These are phyloP conservation scores for Euphorbia schlechtendalii DNA, from an alignment of 441 rosid species.

Conservation along the genomic window DNA sequence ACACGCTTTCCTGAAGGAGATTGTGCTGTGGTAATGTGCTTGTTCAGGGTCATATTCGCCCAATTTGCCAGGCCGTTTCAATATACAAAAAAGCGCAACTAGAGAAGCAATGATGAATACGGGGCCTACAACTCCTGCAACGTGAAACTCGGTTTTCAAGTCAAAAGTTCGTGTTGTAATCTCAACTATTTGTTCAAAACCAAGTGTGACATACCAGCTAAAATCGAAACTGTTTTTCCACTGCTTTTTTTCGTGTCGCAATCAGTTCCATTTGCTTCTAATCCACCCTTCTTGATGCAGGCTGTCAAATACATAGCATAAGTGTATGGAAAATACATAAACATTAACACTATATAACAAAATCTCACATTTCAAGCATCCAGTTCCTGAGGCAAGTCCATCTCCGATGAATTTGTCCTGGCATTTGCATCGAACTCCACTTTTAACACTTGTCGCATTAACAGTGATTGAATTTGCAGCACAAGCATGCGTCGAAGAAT, in stretches of 20 bases:
- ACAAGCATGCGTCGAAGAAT: slow-evolving; percentile 38
- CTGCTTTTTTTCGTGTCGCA: slow-evolving; percentile 33
- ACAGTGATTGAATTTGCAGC: slow-evolving; percentile 40
- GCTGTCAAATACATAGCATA: slow-evolving; percentile 44
- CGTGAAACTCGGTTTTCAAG: neutral
- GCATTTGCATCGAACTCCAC: slow-evolving; percentile 62
- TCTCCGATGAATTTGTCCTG: slow-evolving; percentile 62
- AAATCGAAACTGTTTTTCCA: slow-evolving; percentile 39
- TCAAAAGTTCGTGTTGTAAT: too few species aligned
- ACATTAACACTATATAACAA: too few species aligned
- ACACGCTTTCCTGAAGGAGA: slow-evolving; percentile 60
- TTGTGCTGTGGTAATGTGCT: slow-evolving; percentile 33
- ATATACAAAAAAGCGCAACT: slow-evolving; percentile 39
- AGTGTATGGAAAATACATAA: too few species aligned
- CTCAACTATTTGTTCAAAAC: too few species aligned
- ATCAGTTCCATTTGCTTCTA: slow-evolving; percentile 41
- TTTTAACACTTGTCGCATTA: slow-evolving; percentile 55
- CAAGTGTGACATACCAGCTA: slow-evolving; percentile 41
- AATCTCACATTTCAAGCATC: slow-evolving; percentile 63
- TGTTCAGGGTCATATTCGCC: slow-evolving; percentile 29
- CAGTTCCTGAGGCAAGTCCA: slow-evolving; percentile 54
- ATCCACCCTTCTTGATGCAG: slow-evolving; percentile 48
- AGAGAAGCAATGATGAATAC: slow-evolving; percentile 40
- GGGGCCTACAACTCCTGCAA: slow-evolving; percentile 50
- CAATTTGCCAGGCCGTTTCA: slow-evolving; percentile 40